Evolutionary conservation across 1,284 basidiomycete species (phyloP).

Genomic region (Trichosporon inkin): DNA sequence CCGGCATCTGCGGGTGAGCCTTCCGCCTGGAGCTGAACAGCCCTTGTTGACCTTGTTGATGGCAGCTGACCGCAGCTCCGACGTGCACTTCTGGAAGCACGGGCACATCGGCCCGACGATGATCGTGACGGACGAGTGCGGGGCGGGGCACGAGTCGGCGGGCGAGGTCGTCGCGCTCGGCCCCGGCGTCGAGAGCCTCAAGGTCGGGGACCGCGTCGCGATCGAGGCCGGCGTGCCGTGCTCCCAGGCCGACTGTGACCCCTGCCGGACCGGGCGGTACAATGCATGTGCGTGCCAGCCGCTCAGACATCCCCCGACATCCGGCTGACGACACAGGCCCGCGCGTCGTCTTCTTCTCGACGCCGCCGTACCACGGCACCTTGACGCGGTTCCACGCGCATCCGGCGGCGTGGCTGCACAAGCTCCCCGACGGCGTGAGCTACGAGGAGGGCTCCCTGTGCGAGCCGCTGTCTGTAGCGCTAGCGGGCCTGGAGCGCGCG

Average conservation of each 20-base stretch:
- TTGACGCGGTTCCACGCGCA: slow-evolving; percentile 55
- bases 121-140: slow-evolving; percentile 50
- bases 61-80: slow-evolving; percentile 40
- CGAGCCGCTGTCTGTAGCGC: slow-evolving; percentile 55
- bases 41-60: no score
- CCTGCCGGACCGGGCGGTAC: slow-evolving; percentile 55
- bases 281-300: slow-evolving; percentile 52
- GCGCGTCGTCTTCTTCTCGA: slow-evolving; percentile 53
- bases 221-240: slow-evolving; percentile 57
- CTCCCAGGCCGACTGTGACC: slow-evolving; percentile 51
- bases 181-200: slow-evolving; percentile 46
- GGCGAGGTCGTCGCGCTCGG: slow-evolving; percentile 53
- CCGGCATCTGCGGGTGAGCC: slow-evolving; percentile 53
- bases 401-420: slow-evolving; percentile 56
- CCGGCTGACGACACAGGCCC: no score
- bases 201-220: slow-evolving; percentile 53
- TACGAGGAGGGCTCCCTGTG: slow-evolving; percentile 56
- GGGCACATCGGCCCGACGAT: slow-evolving; percentile 50
- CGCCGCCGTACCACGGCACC: slow-evolving; percentile 54
- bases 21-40: neutral
- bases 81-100: slow-evolving; percentile 57
- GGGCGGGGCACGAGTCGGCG: slow-evolving; percentile 51
- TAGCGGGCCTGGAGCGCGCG: slow-evolving; percentile 56
- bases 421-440: slow-evolving; percentile 52
- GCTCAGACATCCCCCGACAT: no score